These are phyloP conservation scores for Geoglossum glabrum DNA, from an alignment of 495 filamentous ascomycete species.

Conservation along the genomic window DNA sequence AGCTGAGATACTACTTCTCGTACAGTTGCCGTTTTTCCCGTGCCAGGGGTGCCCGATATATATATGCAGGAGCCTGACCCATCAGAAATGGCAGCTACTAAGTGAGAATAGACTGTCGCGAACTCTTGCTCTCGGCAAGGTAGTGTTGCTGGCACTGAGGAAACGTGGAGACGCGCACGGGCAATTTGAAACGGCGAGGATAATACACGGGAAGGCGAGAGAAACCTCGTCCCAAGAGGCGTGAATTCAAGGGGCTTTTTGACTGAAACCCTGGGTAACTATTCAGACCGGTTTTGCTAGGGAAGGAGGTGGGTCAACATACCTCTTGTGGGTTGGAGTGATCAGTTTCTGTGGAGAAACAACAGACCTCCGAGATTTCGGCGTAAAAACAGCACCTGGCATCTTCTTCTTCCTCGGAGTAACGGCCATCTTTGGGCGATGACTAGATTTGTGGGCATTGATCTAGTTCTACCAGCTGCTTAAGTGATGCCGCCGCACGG, in stretches of 20 bases:
- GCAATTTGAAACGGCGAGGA: conserved; percentile 83
- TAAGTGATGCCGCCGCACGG: no score
- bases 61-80: conserved; percentile 93
- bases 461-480: no score
- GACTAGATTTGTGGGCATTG: no score
- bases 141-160: conserved; percentile 68
- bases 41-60: conserved; percentile 98
- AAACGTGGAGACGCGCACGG: conserved; percentile 76
- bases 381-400: conserved; percentile 27
- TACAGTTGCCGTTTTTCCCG: conserved; percentile 94
- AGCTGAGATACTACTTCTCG: conserved; percentile 84
- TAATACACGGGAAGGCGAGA: conserved; percentile 57
- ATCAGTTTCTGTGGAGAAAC: conserved; percentile 32
- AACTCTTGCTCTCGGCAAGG: conserved; percentile 91
- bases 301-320: conserved; percentile 4
- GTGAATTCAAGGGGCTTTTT: conserved; percentile 94
- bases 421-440: conserved; percentile 25
- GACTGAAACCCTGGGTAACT: conserved; percentile 32
- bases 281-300: background rate
- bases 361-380: conserved; percentile 28
- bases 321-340: conserved; percentile 56
- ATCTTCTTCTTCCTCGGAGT: conserved; percentile 42
- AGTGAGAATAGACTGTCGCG: conserved; percentile 71
- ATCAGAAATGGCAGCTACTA: conserved; percentile 85
- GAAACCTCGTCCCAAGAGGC: conserved; percentile 66